phyloP scores from a whole-genome alignment of 2,329 filamentous ascomycete genomes.

The Cordyceps cateniannulata region DNA sequence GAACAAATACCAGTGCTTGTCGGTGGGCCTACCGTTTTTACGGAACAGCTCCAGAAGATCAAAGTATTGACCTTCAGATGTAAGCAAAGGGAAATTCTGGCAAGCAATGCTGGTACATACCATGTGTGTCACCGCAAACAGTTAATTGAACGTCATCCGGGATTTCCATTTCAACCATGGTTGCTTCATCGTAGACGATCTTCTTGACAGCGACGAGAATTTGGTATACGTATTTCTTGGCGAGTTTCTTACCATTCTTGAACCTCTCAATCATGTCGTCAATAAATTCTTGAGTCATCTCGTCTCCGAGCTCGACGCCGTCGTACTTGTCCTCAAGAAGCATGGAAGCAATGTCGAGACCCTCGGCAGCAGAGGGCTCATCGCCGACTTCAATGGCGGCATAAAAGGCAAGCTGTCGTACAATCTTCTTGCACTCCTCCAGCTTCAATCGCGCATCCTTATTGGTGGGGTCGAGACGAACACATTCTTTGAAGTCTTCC shows the following conservation, averaged over 20 bases:
- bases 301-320: conserved; percentile 65
- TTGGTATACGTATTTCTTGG: conserved; percentile 95
- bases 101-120: conserved; percentile 39
- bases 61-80: conserved; percentile 78
- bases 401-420: conserved; percentile 86
- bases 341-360: conserved; percentile 82
- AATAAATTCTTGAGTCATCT: conserved; percentile 96
- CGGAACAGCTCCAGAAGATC: conserved; percentile 95
- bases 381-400: conserved; percentile 92
- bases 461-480: conserved; percentile 79
- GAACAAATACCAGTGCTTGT: conserved; percentile 91
- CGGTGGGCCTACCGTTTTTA: conserved; percentile 75
- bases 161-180: conserved; percentile 91
- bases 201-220: conserved; percentile 88
- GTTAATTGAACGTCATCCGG: conserved; percentile 73
- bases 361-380: conserved; percentile 85
- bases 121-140: conserved; percentile 95
- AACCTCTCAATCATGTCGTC: conserved; percentile 96
- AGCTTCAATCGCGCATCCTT: conserved; percentile 87
- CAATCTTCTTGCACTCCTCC: conserved; percentile 89
- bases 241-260: conserved; percentile 91
- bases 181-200: conserved; percentile 84
- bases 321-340: conserved; percentile 79
- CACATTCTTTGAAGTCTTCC: conserved; percentile 85
- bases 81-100: conserved; percentile 16